Base-by-base conservation (phyloP, 2,329 filamentous ascomycete species). In the Mollisiaceae sp. region DNA sequence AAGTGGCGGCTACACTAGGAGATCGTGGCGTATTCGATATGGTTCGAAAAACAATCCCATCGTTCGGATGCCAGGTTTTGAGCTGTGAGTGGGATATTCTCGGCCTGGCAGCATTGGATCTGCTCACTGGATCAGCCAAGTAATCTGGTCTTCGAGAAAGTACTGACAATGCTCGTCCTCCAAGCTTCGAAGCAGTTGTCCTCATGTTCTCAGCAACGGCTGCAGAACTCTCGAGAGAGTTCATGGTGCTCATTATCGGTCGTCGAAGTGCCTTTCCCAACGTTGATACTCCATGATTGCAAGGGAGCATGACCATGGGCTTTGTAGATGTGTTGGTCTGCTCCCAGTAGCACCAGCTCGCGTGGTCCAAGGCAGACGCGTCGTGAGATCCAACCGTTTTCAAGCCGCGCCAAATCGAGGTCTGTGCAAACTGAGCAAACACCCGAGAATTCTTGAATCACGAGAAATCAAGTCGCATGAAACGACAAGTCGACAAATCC, bases 11-110 rank as follows among this genome's bases (percentile, higher is more conserved):
- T 5, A 69, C 70, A 58, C 69, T 75, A 56, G 71, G 45, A 27
- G 60, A 35, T 59, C 72, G 64, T 24, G 66, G 47, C 24, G 60
- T 63, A 8, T 63, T 64, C n/a, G 60, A 56, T 8, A 54, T 61
- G 36, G 70, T 62, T 39, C 71, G 68, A 66, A 81, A 82, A 2
- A 79, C 74, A 60, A 81, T 77, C 43, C 79, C 79, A 62, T 76
- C 73, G n/a, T 69, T 74, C 4, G 76, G 74, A 60, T 75, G 74
- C 80, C 80, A 82, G 35, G 76, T 70, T 58, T 73, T 75, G 56
- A 66, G 55, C 36, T 56, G 56, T 20, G 61, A 60, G 39, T 60
- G 47, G 14, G 27, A 54, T 27, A 59, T 56, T n/a, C 22, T 63
- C 12, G 61, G 45, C 35, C 56, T 61, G 52, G 67, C 43, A n/a